These are phyloP conservation scores for Diaporthe destruens DNA, from an alignment of 2,329 filamentous ascomycete genomes.

Conservation along the genomic window DNA sequence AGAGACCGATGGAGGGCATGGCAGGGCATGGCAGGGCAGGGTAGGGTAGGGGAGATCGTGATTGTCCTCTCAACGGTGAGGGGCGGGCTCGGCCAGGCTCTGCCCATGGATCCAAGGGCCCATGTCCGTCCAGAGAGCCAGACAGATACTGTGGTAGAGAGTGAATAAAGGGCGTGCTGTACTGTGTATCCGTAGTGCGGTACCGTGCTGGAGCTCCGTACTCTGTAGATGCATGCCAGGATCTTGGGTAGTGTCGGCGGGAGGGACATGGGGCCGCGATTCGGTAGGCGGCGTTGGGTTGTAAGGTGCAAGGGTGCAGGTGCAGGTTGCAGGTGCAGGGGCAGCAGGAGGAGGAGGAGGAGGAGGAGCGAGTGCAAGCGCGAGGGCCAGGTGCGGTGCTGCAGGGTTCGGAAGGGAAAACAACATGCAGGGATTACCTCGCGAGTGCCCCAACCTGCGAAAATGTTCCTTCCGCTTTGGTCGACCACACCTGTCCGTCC, in stretches of 20 bases:
- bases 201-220: conserved; percentile 22
- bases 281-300: conserved; percentile 21
- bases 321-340: conserved; percentile 21
- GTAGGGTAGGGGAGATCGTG: conserved; percentile 24
- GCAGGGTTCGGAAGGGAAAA: neutral
- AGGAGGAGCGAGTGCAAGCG: conserved; percentile 19
- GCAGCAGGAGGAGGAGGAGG: neutral
- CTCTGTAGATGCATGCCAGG: conserved; percentile 38
- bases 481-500: conserved; percentile 32
- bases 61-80: conserved; percentile 30
- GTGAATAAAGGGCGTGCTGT: neutral
- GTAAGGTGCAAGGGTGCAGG: conserved; percentile 10
- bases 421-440: conserved; percentile 29
- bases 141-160: neutral
- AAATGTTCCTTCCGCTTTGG: conserved; percentile 41
- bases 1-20: neutral
- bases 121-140: neutral
- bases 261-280: conserved; percentile 29
- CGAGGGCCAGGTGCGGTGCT: conserved; percentile 16
- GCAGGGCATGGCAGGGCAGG: conserved; percentile 8
- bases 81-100: conserved; percentile 31
- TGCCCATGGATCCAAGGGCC: conserved; percentile 16
- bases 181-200: neutral
- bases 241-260: conserved; percentile 38
- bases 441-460: conserved; percentile 28